Base-by-base conservation (phyloP, 2,329 filamentous ascomycete species). In the Emergomyces pasteurianus region DNA sequence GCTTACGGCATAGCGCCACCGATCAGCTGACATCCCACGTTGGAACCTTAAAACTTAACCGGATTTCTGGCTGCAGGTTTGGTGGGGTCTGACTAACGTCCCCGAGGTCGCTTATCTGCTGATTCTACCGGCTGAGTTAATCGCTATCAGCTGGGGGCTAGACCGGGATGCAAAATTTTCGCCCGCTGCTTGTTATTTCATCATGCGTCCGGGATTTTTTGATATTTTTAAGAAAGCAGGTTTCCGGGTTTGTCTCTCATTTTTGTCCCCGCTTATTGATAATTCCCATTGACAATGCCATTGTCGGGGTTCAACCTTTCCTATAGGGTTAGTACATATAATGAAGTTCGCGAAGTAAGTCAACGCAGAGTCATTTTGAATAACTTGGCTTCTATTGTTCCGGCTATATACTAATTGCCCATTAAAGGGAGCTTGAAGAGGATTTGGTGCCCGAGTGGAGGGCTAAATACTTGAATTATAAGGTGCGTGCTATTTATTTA, bases 361-460 rank as follows among this genome's bases (percentile, higher is more conserved):
- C 23, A 46, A 50, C 38, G 46, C 56, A 36, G 26, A 34, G 3
- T 1, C 26, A 55, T 26, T 16, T 18, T 18, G 5, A 42, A 42
- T 12, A 42, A 18, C 40, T 18, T 18, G 18, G 14, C 14, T 47
- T 57, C 5, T 54, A 62, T 62, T 53, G 43, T 55, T 49, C 59
- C 65, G 63, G 55, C 58, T 61, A 64, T 61, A 64, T 68, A 63
- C 69, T 64, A 47, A 52, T 57, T 60, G 47, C 58, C 58, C 59
- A 61, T 63, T 43, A 10, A 63, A 85, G 82, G 71, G 90, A 95
- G 77, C 81, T 96, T 64, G 90, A 96, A 71, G 84, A 88, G 70
- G 89, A 95, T 69, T 83, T 91, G 59, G 90, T 96, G 65, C 92
- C 92, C 71, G 92, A 97, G 83, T 97, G 92, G 92, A 85, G 89